Evolutionary conservation across 305 asterid species (phyloP).

Genomic region (Solanum hybrid): DNA sequence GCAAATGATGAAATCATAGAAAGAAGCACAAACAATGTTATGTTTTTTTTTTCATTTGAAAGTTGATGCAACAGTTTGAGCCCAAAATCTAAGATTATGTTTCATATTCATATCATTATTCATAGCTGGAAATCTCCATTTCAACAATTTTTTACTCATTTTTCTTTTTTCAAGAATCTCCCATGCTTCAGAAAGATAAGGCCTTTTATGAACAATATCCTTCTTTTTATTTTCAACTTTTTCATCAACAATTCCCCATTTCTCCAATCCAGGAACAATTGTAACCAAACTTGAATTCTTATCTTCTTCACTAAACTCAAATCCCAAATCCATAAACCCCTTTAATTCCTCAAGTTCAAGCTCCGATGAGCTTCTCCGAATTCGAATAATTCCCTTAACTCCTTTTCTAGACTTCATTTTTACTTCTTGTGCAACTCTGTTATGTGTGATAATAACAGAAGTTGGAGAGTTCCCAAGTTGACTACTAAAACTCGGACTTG

Average conservation of each 20-base stretch:
- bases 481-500: neutral
- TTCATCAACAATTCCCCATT: slow-evolving; percentile 23
- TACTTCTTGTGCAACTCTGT: slow-evolving; percentile 8
- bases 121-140: slow-evolving; percentile 38
- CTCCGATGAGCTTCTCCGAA: slow-evolving; percentile 58
- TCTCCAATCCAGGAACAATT: slow-evolving; percentile 68
- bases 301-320: slow-evolving; percentile 58
- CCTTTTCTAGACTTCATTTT: neutral
- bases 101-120: slow-evolving; percentile 46
- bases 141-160: slow-evolving; percentile 15
- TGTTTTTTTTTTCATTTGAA: slow-evolving; percentile 20
- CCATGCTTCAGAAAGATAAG: slow-evolving; percentile 91
- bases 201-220: slow-evolving; percentile 28
- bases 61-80: slow-evolving; percentile 67
- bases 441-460: slow-evolving; percentile 15
- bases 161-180: slow-evolving; percentile 12
- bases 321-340: slow-evolving; percentile 79
- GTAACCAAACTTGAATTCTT: slow-evolving; percentile 35
- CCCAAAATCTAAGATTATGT: slow-evolving; percentile 69
- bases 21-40: neutral
- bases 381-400: neutral
- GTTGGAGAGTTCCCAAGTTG: slow-evolving; percentile 13
- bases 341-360: slow-evolving; percentile 68
- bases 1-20: neutral
- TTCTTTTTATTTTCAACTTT: neutral